A percentile compares a stretch with the other conserved stretches of the same genome.
phyloP scores from a whole-genome alignment of 2,329 filamentous ascomycete genomes.

The Fusarium drepaniforme region DNA sequence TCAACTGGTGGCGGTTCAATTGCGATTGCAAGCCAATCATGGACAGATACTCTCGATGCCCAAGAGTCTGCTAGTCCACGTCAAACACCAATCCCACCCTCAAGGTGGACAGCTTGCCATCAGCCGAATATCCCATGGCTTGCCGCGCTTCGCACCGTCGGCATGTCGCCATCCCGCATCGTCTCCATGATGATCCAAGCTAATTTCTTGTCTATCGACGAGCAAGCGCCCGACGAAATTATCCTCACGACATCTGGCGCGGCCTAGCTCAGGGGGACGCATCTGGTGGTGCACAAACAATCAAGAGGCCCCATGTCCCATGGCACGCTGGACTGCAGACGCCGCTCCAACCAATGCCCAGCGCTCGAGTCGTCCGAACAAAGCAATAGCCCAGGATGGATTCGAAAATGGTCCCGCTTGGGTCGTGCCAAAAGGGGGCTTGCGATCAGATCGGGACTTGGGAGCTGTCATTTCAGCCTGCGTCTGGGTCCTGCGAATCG shows the following conservation, averaged over 20 bases:
- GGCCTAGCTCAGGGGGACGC: slow-evolving; percentile 39
- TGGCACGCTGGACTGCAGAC: slow-evolving; percentile 20
- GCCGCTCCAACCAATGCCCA: slow-evolving; percentile 19
- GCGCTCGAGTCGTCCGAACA: neutral
- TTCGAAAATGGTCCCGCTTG: neutral
- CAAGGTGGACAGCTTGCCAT: neutral
- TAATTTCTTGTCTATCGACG: slow-evolving; percentile 34
- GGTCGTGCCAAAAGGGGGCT: slow-evolving; percentile 4
- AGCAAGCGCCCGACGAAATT: slow-evolving; percentile 34
- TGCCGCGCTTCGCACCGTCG: slow-evolving; percentile 36
- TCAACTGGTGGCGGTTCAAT: neutral
- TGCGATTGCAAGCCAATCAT: neutral
- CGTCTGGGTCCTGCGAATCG: slow-evolving; percentile 4
- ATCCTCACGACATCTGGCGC: slow-evolving; percentile 15
- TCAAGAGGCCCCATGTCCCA: slow-evolving; percentile 27
- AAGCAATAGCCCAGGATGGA: neutral
- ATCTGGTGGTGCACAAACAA: slow-evolving; percentile 12
- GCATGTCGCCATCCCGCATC: slow-evolving; percentile 37
- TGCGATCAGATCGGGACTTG: slow-evolving; percentile 28
- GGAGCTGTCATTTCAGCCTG: neutral
- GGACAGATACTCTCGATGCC: slow-evolving; percentile 1
- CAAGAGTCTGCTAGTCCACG: slow-evolving; percentile 7
- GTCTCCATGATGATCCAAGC: slow-evolving; percentile 25
- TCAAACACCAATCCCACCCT: slow-evolving; percentile 11
- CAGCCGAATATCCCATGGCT: slow-evolving; percentile 13